Base-by-base conservation (phyloP, 1,284 basidiomycete genomes). In the Afroboletus lepidellus region DNA sequence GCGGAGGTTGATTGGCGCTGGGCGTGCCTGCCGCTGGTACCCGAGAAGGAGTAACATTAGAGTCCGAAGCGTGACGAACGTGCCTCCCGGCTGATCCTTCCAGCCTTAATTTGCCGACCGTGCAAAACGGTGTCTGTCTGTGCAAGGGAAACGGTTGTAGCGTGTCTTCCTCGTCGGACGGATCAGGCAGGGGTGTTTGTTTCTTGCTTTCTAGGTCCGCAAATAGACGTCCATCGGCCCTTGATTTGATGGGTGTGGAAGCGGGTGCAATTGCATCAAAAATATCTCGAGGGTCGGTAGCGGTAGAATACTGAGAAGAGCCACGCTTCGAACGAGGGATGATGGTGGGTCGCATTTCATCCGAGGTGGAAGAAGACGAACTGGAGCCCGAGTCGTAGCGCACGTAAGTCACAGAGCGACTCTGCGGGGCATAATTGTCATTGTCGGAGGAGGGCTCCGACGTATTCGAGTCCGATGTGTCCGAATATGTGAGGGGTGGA, bases 241-340 rank as follows among this genome's bases (percentile, higher is more conserved):
- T 67, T 3, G 67, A 56, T 44, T 63, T 60, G 57, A 71, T 56
- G n/a, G 71, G 62, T 13, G 72, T 66, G 20, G 75, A 75, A 32
- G 66, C 62, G 2, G 75, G 77, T 7, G 76, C 74, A 74, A 75
- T 2, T 70, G 71, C 45, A 74, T 74, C 38, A 46, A 63, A 50
- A 29, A 56, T 38, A 9, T 59, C 51, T 21, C 43, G 46, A 18
- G 53, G 39, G 18, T 48, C 34, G 34, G 21, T 24, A 33, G 70
- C 25, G 25, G 53, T 57, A 34, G 65, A 58, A 51, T 67, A 54
- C 57, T 63, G 61, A 58, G 60, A 69, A 45, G 69, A 68, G 18
- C 64, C 55, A 27, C 72, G 71, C 47, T 69, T 73, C 43, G 68
- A 64, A 53, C 71, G 76, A 43, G 67, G 61, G 30, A 65, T 53